Evolutionary conservation across 257 asterid genomes (phyloP), one percentile per base, ranked within the genome.

Genomic region (Solanum chiquidenum): DNA sequence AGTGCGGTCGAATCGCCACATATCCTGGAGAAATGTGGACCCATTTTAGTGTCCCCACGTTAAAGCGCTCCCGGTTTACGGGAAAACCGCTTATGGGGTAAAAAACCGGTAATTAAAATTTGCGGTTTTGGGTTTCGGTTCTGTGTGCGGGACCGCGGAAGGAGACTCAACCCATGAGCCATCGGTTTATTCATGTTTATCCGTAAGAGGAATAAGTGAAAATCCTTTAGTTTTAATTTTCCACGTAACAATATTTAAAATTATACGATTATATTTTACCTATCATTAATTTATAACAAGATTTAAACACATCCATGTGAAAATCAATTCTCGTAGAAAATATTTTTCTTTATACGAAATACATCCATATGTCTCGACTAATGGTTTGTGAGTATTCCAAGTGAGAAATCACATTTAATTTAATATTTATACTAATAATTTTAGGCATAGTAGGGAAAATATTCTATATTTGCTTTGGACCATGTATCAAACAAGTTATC

Each of bases 1-100:
- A 88, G 90, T 33, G 92, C 91, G 95, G 96, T 94, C 96, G 98
- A 94, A 95, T 95, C 94, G 95, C 98, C 98, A 91, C 96, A 91
- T 92, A 84, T 91, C 86, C 88, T 88, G 94, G 95, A 88, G 89
- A 60, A 73, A 29, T 73, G 69, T 20, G 85, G 82, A 27, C 89
- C 89, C 90, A 55, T 6, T 58, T 87, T 33, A 29, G 86, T 3
- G 87, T 89, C 88, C 42, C 94, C 93, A 72, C 77, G 9, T 29
- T 62, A 33, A 76, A 25, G 90, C 66, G 77, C 94, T 95, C 98
- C 98, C 89, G 95, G 94, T 95, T 93, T 94, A 88, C 90, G 83
- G 98, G 86, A 87, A 90, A 88, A 82, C 92, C 88, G 85, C 84
- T 87, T 42, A 25, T 42, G 49, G 1, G 60, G 64, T 4, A 6